Evolutionary conservation across 2,329 filamentous ascomycete genomes (phyloP), one percentile per base, ranked within the genome.

Genomic region (Corynespora cassiicola): DNA sequence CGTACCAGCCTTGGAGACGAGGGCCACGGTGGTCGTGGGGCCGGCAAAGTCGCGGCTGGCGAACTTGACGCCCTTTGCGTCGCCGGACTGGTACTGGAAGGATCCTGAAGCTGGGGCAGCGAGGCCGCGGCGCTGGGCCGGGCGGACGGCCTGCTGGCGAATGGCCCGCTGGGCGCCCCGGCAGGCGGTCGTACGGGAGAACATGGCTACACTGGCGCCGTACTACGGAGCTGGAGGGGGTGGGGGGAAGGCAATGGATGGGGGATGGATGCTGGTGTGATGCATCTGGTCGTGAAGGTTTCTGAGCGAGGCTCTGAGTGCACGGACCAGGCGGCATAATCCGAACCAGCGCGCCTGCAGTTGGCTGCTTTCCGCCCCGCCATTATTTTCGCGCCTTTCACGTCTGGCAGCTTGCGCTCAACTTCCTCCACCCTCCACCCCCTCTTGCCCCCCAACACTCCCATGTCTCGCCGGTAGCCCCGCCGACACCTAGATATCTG

Each of bases 1-100:
- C 52, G 92, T 95, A 65, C 94, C 94, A 50, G 90, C 94, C 80
- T 95, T 96, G 57, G 91, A 84, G 68, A 99, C 89, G 53, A 99
- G 74, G 39, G 91, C 90, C 55, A 99, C 81, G 66, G 90, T 95
- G 47, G 91, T 90, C 47, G 92, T 95, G 55, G 90, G 88, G 50
- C 90, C 89, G 50, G 88, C 82, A 64, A 89, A 80, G 73, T 97
- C 91, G 77, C 92, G 85, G 76, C 88, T 88, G 67, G 92, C 91
- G 61, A 95, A 82, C 81, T 96, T 96, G 75, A 97, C 78, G 65
- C 92, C 92, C 70, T 85, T 82, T 71, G 88, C 82, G 73, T 95
- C 88, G 67, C 87, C 81, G 49, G 87, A 84, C 75, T 96, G 86
- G 77, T 95, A 99, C 71, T 87, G 84, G 75, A 91, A 88, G 58